These are phyloP conservation scores for Neospermospora avenae DNA, from an alignment of 2,329 filamentous ascomycete species.

Conservation along the genomic window DNA sequence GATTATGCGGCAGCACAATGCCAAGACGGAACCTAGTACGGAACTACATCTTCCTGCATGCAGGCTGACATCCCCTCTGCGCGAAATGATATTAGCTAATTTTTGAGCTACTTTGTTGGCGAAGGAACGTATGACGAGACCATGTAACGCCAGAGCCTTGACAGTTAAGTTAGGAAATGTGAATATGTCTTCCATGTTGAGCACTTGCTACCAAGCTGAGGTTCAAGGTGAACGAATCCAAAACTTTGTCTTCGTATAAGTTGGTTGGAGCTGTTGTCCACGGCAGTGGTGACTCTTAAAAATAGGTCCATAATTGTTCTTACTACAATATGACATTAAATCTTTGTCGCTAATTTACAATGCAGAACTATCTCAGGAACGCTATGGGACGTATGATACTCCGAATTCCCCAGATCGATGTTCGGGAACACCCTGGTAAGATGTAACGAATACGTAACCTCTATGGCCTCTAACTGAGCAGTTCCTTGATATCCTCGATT, in stretches of 20 bases:
- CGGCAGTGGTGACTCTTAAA: too few relatives aligned
- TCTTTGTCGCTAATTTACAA: neutral
- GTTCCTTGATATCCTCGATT: constrained; percentile 90
- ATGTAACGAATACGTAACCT: neutral
- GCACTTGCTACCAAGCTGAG: too few relatives aligned
- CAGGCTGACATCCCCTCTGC: neutral
- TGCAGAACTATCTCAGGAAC: neutral
- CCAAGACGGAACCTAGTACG: neutral
- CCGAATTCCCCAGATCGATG: neutral
- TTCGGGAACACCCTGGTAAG: neutral
- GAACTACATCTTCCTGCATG: neutral
- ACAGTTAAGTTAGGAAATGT: too few relatives aligned
- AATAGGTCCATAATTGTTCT: too few relatives aligned
- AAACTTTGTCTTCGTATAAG: too few relatives aligned
- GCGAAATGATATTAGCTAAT: neutral
- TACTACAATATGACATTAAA: too few relatives aligned
- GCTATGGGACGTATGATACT: too few relatives aligned
- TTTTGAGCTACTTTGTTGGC: neutral
- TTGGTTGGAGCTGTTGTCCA: too few relatives aligned
- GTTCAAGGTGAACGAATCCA: too few relatives aligned
- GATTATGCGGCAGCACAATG: neutral
- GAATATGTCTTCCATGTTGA: too few relatives aligned
- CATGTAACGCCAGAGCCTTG: too few relatives aligned
- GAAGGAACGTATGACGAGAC: too few relatives aligned
- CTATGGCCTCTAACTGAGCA: constrained; percentile 48